A percentile compares a stretch with the other conserved stretches of the same genome.
Conservation (phyloP, 768 basidiomycete species). For the Austroboletus festivus region DNA sequence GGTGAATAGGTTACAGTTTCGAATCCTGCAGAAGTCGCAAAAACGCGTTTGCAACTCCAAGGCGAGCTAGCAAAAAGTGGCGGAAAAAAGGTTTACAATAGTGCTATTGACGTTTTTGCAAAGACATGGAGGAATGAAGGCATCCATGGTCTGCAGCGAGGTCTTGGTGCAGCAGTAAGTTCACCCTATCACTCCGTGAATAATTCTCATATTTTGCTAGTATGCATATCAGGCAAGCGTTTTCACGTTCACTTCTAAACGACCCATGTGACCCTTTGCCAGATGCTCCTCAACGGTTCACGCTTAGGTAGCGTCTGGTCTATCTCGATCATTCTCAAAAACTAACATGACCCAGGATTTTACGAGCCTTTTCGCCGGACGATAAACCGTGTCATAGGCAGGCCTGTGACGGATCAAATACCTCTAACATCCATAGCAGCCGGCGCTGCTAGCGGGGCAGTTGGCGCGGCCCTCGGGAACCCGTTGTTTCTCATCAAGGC, state of each 20-base stretch:
- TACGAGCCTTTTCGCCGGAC: conserved; percentile 86
- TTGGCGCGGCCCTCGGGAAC: conserved; percentile 84
- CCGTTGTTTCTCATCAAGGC: conserved; percentile 96
- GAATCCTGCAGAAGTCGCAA: conserved; percentile 74
- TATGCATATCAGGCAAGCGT: conserved; percentile 84
- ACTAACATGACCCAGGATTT: conserved; percentile 60
- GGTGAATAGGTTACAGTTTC: conserved; percentile 68
- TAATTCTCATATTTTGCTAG: conserved; percentile 37
- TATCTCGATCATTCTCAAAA: neutral
- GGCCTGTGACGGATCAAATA: conserved; percentile 59
- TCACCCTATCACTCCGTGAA: neutral
- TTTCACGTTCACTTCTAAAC: neutral
- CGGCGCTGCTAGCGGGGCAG: conserved; percentile 85
- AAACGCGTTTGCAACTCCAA: conserved; percentile 94
- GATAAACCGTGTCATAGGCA: conserved; percentile 69
- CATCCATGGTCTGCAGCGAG: conserved; percentile 87
- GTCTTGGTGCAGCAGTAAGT: conserved; percentile 82
- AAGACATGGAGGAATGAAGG: conserved; percentile 94
- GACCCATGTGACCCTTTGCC: conserved; percentile 7
- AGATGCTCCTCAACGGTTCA: conserved; percentile 92
- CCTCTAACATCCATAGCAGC: conserved; percentile 78
- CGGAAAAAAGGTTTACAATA: conserved; percentile 76
- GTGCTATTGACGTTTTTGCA: conserved; percentile 78
- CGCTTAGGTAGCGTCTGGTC: conserved; percentile 61
- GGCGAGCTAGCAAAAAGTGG: conserved; percentile 85